These are phyloP conservation scores for Irineochytrium annulatum DNA, from an alignment of 192 early-diverging fungal genomes.

Conservation along the genomic window DNA sequence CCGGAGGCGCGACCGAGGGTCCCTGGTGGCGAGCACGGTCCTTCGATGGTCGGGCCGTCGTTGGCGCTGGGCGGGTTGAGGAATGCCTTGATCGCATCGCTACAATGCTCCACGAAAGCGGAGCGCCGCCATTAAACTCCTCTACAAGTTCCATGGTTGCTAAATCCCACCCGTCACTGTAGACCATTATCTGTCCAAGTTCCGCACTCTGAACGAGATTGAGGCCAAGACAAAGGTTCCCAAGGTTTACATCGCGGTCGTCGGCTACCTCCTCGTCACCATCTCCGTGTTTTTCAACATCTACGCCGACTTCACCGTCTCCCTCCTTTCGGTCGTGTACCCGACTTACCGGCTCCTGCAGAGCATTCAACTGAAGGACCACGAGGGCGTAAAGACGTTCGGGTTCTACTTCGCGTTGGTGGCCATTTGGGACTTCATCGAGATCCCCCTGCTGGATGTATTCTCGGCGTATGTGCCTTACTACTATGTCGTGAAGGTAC, in stretches of 20 bases:
- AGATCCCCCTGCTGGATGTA: conserved; percentile 24
- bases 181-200: conserved; percentile 36
- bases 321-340: conserved; percentile 29
- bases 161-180: too few species aligned
- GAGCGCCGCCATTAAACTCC: too few species aligned
- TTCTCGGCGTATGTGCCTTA: conserved; percentile 34
- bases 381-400: conserved; percentile 27
- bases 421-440: conserved; percentile 19
- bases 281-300: conserved; percentile 46
- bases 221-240: conserved; percentile 33
- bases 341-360: conserved; percentile 36
- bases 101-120: too few species aligned
- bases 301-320: conserved; percentile 35
- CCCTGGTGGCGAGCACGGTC: too few species aligned
- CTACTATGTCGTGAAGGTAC: conserved; percentile 43
- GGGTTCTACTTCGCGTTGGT: conserved; percentile 36
- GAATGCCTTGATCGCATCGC: too few species aligned
- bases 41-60: too few species aligned
- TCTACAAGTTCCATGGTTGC: too few species aligned
- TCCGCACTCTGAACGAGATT: conserved; percentile 30
- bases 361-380: conserved; percentile 29
- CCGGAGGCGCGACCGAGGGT: too few species aligned
- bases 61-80: too few species aligned
- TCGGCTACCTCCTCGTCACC: conserved; percentile 31
- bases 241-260: conserved; percentile 39